Percentiles rank a stretch among this genome's conserved stretches.
phyloP scores from a whole-genome alignment of 805 yeast genomes.

The Starmerella sp. region DNA sequence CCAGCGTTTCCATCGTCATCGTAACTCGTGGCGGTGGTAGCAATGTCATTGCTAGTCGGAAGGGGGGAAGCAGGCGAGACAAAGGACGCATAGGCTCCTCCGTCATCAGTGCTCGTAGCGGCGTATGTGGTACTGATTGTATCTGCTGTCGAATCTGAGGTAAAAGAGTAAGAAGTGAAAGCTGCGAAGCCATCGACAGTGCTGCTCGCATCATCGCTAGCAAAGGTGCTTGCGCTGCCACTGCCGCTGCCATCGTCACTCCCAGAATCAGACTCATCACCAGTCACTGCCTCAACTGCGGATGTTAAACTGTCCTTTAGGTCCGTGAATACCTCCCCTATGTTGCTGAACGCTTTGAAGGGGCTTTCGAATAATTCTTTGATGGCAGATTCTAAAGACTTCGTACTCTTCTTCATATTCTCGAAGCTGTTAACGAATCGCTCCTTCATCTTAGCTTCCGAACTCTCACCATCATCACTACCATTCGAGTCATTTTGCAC shows the following conservation, averaged over 20 bases:
- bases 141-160: not conserved
- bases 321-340: not conserved
- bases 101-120: not conserved
- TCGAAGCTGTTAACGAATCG: not conserved
- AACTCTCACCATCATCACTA: not conserved
- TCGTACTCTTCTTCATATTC: not conserved
- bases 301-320: not conserved
- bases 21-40: not conserved
- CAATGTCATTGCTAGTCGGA: not conserved
- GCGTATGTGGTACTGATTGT: not conserved
- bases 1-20: not conserved
- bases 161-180: not conserved
- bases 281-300: not conserved
- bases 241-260: not conserved
- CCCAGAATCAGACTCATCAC: not conserved
- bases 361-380: not conserved
- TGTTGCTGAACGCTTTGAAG: not conserved
- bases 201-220: not conserved
- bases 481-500: not conserved
- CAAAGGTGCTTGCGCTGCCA: too few species aligned
- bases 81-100: not conserved
- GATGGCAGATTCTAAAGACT: not conserved
- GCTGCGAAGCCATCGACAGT: constrained; percentile 4
- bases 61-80: not conserved
- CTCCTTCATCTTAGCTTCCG: not conserved